phyloP scores from a whole-genome alignment of 805 yeast species.

The Wickerhamiella sorbophila region DNA sequence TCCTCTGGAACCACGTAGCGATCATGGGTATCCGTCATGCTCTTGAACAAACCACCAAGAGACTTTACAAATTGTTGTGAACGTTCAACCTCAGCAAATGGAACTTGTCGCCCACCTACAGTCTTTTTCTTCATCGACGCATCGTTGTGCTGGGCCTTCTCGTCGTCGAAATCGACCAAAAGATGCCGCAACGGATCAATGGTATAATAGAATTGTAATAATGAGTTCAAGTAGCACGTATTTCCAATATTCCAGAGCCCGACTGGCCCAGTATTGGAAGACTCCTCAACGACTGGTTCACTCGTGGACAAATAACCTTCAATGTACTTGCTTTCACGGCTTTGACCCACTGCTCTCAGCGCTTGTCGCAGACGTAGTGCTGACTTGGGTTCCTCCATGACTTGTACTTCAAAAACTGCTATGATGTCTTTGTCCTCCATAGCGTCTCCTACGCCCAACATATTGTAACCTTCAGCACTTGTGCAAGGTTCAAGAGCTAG shows the following conservation, averaged over 20 bases:
- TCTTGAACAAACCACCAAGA: slow-evolving; percentile 51
- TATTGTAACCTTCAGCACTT: slow-evolving; percentile 36
- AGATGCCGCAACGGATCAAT: slow-evolving; percentile 61
- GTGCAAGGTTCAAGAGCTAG: slow-evolving; percentile 30
- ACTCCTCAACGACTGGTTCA: slow-evolving; percentile 26
- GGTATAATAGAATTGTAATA: slow-evolving; percentile 80
- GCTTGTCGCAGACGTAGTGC: slow-evolving; percentile 44
- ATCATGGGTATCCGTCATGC: slow-evolving; percentile 47
- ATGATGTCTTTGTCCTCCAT: slow-evolving; percentile 59
- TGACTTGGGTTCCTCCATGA: slow-evolving; percentile 36
- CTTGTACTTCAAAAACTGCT: slow-evolving; percentile 57
- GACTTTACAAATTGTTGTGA: slow-evolving; percentile 71
- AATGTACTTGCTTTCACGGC: slow-evolving; percentile 42
- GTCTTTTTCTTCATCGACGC: slow-evolving; percentile 32
- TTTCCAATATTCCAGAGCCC: slow-evolving; percentile 92
- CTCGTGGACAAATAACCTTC: slow-evolving; percentile 47
- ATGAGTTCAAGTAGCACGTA: slow-evolving; percentile 85
- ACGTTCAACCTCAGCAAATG: slow-evolving; percentile 62
- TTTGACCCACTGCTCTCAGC: slow-evolving; percentile 39
- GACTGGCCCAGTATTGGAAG: slow-evolving; percentile 43
- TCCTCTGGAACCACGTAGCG: slow-evolving; percentile 67
- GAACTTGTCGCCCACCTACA: slow-evolving; percentile 77
- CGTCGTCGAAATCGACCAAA: slow-evolving; percentile 1
- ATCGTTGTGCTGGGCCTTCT: neutral
- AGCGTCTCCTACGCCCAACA: slow-evolving; percentile 35